Conservation (phyloP, 2,329 filamentous ascomycete species). For the Metarhizium sp. region DNA sequence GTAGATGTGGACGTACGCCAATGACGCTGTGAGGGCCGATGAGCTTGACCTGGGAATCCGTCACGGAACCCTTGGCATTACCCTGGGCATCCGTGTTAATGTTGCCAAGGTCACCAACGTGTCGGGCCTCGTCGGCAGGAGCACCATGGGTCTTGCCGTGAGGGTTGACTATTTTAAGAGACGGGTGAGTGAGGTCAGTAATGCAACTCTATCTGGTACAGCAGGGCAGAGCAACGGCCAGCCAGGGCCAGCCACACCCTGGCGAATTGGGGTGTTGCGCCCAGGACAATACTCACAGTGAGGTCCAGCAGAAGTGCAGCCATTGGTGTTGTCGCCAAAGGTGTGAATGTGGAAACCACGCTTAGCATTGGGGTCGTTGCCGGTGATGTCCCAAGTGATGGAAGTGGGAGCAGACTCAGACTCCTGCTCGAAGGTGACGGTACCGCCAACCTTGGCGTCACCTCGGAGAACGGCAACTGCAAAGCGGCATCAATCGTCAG, state of each 20-base stretch:
- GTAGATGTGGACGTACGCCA: constrained; percentile 54
- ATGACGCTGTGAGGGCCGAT: constrained; percentile 93
- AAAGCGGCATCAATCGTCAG: constrained; percentile 10
- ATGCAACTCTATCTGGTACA: neutral
- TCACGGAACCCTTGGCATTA: constrained; percentile 71
- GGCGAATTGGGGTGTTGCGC: too few species aligned
- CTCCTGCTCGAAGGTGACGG: constrained; percentile 89
- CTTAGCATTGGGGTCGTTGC: constrained; percentile 90
- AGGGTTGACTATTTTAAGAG: constrained; percentile 68
- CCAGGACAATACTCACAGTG: constrained; percentile 61
- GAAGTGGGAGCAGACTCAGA: constrained; percentile 74
- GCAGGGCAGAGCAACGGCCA: too few species aligned
- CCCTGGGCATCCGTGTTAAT: constrained; percentile 90
- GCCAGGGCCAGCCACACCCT: too few species aligned
- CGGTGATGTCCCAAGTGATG: constrained; percentile 85
- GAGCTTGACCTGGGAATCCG: constrained; percentile 83
- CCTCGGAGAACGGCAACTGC: constrained; percentile 93
- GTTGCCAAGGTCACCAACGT: constrained; percentile 97
- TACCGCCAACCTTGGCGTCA: constrained; percentile 91
- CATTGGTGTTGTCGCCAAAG: constrained; percentile 99
- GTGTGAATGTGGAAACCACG: constrained; percentile 98
- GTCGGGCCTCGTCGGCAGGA: constrained; percentile 71
- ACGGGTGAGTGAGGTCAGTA: neutral
- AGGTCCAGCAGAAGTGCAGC: constrained; percentile 95
- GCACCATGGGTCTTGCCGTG: constrained; percentile 86